Evolutionary conservation across 495 filamentous ascomycete genomes (phyloP).

Genomic region (Apiosordaria backusii): DNA sequence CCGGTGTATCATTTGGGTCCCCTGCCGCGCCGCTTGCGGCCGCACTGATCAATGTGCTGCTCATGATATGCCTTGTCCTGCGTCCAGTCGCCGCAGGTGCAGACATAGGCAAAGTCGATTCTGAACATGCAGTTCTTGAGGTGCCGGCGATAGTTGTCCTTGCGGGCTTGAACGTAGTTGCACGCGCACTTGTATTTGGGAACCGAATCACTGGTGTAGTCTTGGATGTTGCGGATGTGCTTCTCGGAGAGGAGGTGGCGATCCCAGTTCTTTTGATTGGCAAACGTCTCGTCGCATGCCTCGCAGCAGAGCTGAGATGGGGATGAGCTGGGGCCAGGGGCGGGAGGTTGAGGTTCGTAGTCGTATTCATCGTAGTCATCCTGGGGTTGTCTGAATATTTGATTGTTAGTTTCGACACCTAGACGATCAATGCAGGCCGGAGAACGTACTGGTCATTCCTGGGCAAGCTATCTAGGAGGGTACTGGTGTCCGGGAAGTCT

Average conservation of each 20-base stretch:
- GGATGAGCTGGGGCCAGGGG: not conserved
- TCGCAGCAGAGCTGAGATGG: conserved; percentile 25
- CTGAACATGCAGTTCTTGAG: conserved; percentile 2
- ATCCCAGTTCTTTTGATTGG: conserved; percentile 7
- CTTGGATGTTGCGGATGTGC: not conserved
- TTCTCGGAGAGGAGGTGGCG: conserved; percentile 5
- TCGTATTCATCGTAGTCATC: not conserved
- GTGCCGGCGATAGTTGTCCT: conserved; percentile 13
- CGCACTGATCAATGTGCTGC: conserved; percentile 8
- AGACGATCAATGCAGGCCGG: not conserved
- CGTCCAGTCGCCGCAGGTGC: conserved; percentile 6
- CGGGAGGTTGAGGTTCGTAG: not conserved
- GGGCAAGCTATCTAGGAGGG: not conserved
- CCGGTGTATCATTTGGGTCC: not conserved
- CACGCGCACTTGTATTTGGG: conserved; percentile 6
- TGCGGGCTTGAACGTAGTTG: conserved; percentile 4
- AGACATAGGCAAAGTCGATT: not conserved
- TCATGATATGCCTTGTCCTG: conserved; percentile 5
- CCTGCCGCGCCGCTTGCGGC: not conserved
- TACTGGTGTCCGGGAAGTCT: not conserved
- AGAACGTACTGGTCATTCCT: not conserved
- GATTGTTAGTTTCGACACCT: not conserved
- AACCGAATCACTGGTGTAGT: not conserved
- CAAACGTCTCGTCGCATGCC: conserved; percentile 16
- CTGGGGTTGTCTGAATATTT: not conserved